phyloP scores from a whole-genome alignment of 1,284 basidiomycete species.

The Tylopilus sp. region DNA sequence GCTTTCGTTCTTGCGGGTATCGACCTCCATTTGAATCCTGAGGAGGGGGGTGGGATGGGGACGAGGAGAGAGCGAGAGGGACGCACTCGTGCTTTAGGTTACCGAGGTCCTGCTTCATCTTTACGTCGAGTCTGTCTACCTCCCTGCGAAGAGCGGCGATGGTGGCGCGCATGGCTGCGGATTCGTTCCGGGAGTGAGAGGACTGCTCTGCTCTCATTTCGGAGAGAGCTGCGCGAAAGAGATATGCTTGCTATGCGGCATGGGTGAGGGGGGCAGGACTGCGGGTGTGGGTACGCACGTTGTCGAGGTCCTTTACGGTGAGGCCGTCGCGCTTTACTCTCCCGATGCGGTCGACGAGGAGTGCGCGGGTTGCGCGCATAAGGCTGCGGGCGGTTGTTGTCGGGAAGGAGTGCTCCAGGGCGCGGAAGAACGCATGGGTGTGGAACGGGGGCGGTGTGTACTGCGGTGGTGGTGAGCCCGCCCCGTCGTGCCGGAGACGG shows the following conservation, averaged over 20 bases:
- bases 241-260: conserved; percentile 79
- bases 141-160: conserved; percentile 81
- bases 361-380: conserved; percentile 82
- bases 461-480: conserved; percentile 15
- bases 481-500: conserved; percentile 17
- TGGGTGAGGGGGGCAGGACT: background rate
- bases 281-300: conserved; percentile 53
- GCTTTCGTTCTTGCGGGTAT: conserved; percentile 92
- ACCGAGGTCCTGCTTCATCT: conserved; percentile 91
- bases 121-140: conserved; percentile 82
- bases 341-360: conserved; percentile 77
- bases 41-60: conserved; percentile 2
- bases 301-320: conserved; percentile 84
- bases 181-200: conserved; percentile 83
- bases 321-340: conserved; percentile 72
- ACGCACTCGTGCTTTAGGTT: conserved; percentile 89
- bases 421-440: conserved; percentile 62
- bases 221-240: conserved; percentile 90
- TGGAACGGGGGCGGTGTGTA: conserved; percentile 55
- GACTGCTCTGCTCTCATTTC: conserved; percentile 88
- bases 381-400: conserved; percentile 67
- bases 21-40: conserved; percentile 94
- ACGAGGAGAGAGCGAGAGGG: background rate
- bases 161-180: conserved; percentile 72
- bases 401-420: conserved; percentile 68